A percentile compares a stretch with the other conserved stretches of the same genome.
These are phyloP conservation scores for Yamadazyma paraphyllophila DNA, from an alignment of 805 yeast species.

Conservation along the genomic window DNA sequence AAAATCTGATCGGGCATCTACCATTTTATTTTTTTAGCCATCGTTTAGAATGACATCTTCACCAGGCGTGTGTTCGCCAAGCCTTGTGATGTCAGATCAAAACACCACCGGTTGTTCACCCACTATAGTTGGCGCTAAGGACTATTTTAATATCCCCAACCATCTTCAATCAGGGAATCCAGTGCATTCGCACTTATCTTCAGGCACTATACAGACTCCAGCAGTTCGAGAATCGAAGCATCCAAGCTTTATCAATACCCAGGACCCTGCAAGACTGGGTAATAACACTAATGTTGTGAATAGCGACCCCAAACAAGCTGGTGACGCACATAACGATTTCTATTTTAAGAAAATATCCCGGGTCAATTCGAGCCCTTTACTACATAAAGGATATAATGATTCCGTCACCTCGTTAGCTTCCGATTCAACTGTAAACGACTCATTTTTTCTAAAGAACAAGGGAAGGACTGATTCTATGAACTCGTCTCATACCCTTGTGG, in stretches of 20 bases:
- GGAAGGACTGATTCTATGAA: constrained; percentile 8
- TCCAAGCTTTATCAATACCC: not conserved
- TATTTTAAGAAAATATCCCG: constrained; percentile 5
- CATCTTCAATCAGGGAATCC: not conserved
- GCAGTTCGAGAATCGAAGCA: not conserved
- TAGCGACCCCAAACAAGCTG: not conserved
- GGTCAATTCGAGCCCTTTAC: constrained; percentile 2
- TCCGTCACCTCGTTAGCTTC: constrained; percentile 10
- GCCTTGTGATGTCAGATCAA: not conserved
- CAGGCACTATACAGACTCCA: not conserved
- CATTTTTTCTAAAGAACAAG: constrained; percentile 6
- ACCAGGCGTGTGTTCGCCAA: constrained; percentile 9
- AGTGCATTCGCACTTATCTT: not conserved
- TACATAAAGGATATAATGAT: constrained; percentile 7
- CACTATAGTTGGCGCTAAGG: not conserved
- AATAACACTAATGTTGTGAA: not conserved
- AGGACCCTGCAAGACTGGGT: not conserved
- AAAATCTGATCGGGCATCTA: not conserved
- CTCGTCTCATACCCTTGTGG: constrained; percentile 10
- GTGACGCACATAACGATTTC: constrained; percentile 3
- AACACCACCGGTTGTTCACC: constrained; percentile 1
- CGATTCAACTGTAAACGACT: constrained; percentile 11
- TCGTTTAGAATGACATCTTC: constrained; percentile 7
- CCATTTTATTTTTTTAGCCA: not conserved
- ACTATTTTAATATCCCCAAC: constrained; percentile 5